Base-by-base conservation (phyloP, 108 stramenopile genomes). In the Fragilariopsis cylindrus region DNA sequence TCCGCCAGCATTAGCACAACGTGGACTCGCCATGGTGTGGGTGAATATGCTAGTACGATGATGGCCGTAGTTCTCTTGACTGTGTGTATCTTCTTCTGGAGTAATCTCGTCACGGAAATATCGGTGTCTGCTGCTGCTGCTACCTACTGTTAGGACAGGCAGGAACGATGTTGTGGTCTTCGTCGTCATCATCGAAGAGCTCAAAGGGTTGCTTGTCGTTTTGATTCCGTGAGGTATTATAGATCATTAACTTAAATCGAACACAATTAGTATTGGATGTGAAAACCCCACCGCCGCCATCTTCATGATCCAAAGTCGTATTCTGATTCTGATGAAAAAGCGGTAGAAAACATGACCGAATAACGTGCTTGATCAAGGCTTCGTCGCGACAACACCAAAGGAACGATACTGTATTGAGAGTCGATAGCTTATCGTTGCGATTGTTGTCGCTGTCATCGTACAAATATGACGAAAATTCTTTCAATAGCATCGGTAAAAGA, bases 341-440 rank as follows among this genome's bases (percentile, higher is more conserved):
- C 15, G 5, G 57, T 21, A 57, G 30, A 7, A 57, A 15, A 15
- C 7, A 57, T 7, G 57, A 21, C 57, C 19, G 7, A 21, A 57
- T 16, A 9, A 57, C 57, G 57, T 57, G 57, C 6, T 21, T 16
- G 15, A 57, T 57, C 57, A 57, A 21, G 30, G 57, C 8, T 57
- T 57, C 57, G 57, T 57, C 57, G 3, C 57, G 57, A 15, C 57
- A 57, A 21, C 57, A 57, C 57, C 57, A 57, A 2, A 57, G 12
- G 15, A 57, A 57, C 8, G 57, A 57, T 7, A 57, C 15, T 3
- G 57, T 57, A 0, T 15, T 57, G 1, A 57, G 57, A 53, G 52
- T 13, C 13, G 52, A 11, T 15, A 53, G 1, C 19, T 7, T 21
- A 57, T 2, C 57, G 5, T 16, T 7, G 15, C 15, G 7, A 15